Percentiles rank a stretch among this genome's conserved stretches.
Conservation (phyloP, 1,284 basidiomycete genomes). For the Sporisorium iseilematis-ciliati region DNA sequence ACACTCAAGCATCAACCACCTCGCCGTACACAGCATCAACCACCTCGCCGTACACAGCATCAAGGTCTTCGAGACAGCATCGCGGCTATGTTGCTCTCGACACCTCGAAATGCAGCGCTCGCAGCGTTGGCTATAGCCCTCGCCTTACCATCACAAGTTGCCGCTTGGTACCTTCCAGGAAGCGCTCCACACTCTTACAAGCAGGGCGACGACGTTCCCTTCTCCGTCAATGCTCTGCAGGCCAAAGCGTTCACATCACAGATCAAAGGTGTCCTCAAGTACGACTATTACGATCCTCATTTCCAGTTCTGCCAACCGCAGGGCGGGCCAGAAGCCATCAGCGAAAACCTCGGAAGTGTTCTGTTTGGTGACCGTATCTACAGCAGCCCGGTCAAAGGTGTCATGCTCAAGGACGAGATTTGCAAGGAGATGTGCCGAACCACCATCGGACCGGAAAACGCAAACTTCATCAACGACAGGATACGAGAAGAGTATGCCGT, state of each 20-base stretch:
- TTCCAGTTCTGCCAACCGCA: slow-evolving; percentile 89
- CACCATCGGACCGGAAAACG: slow-evolving; percentile 78
- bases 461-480: slow-evolving; percentile 89
- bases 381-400: slow-evolving; percentile 85
- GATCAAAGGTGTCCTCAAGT: slow-evolving; percentile 62
- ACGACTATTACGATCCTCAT: slow-evolving; percentile 85
- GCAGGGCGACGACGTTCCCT: slow-evolving; percentile 67
- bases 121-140: slow-evolving; percentile 25
- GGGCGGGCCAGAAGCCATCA: slow-evolving; percentile 81
- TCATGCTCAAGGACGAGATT: slow-evolving; percentile 79
- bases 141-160: slow-evolving; percentile 18
- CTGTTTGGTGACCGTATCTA: slow-evolving; percentile 96
- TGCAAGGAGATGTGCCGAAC: slow-evolving; percentile 83
- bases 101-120: slow-evolving; percentile 14
- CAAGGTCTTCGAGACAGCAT: too few species aligned
- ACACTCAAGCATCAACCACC: not conserved
- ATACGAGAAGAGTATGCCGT: slow-evolving; percentile 93
- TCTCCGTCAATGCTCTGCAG: slow-evolving; percentile 69
- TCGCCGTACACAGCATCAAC: not conserved
- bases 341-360: slow-evolving; percentile 91
- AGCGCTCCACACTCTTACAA: slow-evolving; percentile 69
- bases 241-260: slow-evolving; percentile 62
- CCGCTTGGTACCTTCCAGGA: slow-evolving; percentile 70
- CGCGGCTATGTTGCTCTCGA: slow-evolving; percentile 39
- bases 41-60: not conserved